Conservation (phyloP, 2,329 filamentous ascomycete species). For the Sporothrix inflata region DNA sequence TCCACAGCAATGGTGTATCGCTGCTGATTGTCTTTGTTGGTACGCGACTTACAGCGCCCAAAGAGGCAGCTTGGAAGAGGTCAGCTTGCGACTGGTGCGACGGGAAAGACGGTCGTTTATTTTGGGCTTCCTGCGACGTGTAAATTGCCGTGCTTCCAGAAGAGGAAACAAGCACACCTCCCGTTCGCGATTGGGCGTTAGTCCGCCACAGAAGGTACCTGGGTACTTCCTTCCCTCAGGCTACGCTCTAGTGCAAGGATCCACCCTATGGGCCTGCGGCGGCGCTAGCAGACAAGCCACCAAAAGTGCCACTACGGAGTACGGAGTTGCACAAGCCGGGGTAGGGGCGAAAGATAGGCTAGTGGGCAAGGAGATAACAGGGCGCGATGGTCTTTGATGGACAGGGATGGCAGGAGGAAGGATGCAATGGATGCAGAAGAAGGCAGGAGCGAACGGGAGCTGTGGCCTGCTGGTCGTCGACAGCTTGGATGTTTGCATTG, state of each 20-base stretch:
- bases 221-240: neutral
- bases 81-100: neutral
- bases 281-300: neutral
- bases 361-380: neutral
- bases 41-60: slow-evolving; percentile 3
- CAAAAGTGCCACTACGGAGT: neutral
- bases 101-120: neutral
- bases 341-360: neutral
- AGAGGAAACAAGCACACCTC: slow-evolving; percentile 7
- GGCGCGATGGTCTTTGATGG: neutral
- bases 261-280: slow-evolving; percentile 2
- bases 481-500: neutral
- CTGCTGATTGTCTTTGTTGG: neutral
- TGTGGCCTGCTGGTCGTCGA: neutral
- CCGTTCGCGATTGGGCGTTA: neutral
- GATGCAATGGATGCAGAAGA: neutral
- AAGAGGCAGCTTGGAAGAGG: slow-evolving; percentile 18
- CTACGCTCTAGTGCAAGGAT: neutral
- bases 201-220: neutral
- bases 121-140: neutral
- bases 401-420: neutral
- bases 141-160: slow-evolving; percentile 22
- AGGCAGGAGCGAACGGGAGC: neutral
- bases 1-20: slow-evolving; percentile 12
- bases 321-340: slow-evolving; percentile 13